Evolutionary conservation across 2,329 filamentous ascomycete genomes (phyloP), one percentile per base, ranked within the genome.

Genomic region (Zymoseptoria crescenta): DNA sequence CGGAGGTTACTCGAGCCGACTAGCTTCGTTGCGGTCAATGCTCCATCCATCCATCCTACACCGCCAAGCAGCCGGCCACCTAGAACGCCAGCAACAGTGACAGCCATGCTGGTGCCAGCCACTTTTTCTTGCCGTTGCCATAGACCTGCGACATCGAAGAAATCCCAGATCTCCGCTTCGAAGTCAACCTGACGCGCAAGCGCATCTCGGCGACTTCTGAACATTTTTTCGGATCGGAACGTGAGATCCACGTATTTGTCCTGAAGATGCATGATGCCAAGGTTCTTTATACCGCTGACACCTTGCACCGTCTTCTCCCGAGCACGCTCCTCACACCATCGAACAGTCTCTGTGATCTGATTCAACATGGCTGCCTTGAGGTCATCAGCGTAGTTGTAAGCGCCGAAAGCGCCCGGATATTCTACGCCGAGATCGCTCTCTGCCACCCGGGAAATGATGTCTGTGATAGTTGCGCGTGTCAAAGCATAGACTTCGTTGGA

Each of bases 201-300:
- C 1, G 85, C 84, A 72, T 99, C 90, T 60, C 86, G 84, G 69
- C 88, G 88, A 62, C 89, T 86, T 60, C 85, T 86, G 80, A 97
- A 99, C 94, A 99, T 97, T 71, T 92, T 85, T 67, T 96, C 91
- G 1, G 91, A 85, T 29, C 88, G 85, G 84, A 99, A 96, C 65
- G 85, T 89, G 52, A 96, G 83, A 67, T 92, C 88, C 21, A 88
- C 82, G 67, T 93, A 95, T 67, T 93, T 88, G 67, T 94, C 86
- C 8, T 93, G 93, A 5, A 97, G 84, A 72, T 99, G 93, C 41
- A 93, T 73, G 16, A 97, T 79, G 27, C 94, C 94, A 1, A 97
- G 82, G 65, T 91, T 87, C 72, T 95, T 95, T 74, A 97, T 95
- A 45, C 86, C 82, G 65, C 88, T 89, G 65, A 97, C 93, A 19